Percentiles rank a stretch among this genome's conserved stretches.
phyloP scores from a whole-genome alignment of 441 rosid species.

The Adansonia gregorii region DNA sequence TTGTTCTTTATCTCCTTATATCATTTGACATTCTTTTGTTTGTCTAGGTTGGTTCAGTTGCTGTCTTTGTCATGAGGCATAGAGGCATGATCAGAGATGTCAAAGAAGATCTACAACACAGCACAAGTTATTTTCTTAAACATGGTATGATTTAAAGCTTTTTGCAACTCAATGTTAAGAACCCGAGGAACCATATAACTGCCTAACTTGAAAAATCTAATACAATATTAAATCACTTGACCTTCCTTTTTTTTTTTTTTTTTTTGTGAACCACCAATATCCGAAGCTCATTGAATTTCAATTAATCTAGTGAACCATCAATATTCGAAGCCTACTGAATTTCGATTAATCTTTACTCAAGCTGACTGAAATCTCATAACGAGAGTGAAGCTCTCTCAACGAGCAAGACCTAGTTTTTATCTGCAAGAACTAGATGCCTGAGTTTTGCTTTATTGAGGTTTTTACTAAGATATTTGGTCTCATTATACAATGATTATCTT shows the following conservation, averaged over 20 bases:
- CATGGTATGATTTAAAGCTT: slow-evolving; percentile 54
- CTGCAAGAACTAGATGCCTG: slow-evolving; percentile 10
- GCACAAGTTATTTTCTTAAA: slow-evolving; percentile 68
- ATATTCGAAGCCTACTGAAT: too few species aligned
- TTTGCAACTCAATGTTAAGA: slow-evolving; percentile 7
- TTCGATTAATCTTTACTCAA: too few species aligned
- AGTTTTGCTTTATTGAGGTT: slow-evolving; percentile 1
- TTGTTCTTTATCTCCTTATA: background rate
- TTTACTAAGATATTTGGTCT: background rate
- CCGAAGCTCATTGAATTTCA: too few species aligned
- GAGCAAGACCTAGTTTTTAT: background rate
- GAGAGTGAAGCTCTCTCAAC: too few species aligned
- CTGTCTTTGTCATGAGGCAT: slow-evolving; percentile 70
- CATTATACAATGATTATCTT: background rate
- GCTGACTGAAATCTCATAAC: too few species aligned
- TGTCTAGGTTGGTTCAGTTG: slow-evolving; percentile 81
- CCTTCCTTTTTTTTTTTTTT: too few species aligned
- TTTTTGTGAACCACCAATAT: too few species aligned
- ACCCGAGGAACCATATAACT: background rate
- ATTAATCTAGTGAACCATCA: too few species aligned
- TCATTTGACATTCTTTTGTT: slow-evolving; percentile 21
- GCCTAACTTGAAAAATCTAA: background rate
- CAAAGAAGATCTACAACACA: slow-evolving; percentile 62
- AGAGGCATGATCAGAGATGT: slow-evolving; percentile 62
- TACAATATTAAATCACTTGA: too few species aligned